These are phyloP conservation scores for Barbarea vulgaris DNA, from an alignment of 345 rosid species.

Conservation along the genomic window DNA sequence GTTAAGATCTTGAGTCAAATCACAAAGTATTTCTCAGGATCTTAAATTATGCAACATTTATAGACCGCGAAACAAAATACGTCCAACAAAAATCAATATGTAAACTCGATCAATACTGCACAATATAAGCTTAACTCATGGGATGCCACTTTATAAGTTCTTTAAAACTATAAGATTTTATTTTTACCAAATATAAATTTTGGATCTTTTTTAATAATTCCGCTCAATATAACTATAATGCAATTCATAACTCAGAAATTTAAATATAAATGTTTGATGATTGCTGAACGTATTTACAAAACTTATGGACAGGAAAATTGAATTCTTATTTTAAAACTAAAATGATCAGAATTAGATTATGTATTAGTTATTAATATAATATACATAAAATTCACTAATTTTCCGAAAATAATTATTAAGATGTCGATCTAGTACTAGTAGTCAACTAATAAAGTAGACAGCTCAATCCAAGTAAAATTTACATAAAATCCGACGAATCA, in stretches of 20 bases:
- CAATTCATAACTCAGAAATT: not conserved
- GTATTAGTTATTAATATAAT: not conserved
- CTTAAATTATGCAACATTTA: not conserved
- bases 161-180: not conserved
- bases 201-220: not conserved
- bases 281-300: not conserved
- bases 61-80: not conserved
- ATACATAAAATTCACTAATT: not conserved
- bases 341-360: not conserved
- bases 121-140: not conserved
- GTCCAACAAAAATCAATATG: not conserved
- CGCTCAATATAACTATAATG: not conserved
- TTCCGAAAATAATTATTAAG: not conserved
- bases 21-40: not conserved
- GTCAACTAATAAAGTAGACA: conserved; percentile 7
- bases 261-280: not conserved
- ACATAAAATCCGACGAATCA: not conserved
- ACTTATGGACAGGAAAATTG: not conserved
- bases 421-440: conserved; percentile 7
- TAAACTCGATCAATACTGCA: not conserved
- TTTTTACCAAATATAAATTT: not conserved
- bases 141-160: not conserved
- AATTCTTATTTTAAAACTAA: not conserved
- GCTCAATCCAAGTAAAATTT: not conserved
- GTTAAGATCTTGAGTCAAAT: not conserved